phyloP scores from a whole-genome alignment of 345 rosid species.

The Conringia planisiliqua region DNA sequence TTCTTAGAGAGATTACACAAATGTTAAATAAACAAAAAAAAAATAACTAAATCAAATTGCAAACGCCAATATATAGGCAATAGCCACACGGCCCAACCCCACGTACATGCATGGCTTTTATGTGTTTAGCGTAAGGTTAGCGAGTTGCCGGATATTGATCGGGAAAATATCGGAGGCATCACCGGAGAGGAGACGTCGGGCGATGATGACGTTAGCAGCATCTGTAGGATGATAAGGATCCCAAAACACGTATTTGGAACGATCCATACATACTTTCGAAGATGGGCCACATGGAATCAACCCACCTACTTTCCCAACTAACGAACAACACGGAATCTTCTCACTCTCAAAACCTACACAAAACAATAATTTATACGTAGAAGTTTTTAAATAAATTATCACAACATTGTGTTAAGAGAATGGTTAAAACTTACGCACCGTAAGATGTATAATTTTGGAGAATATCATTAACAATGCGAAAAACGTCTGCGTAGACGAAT shows the following conservation, averaged over 20 bases:
- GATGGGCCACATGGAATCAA: conserved; percentile 45
- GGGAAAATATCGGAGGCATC: conserved; percentile 34
- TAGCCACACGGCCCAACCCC: neutral
- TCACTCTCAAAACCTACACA: conserved; percentile 57
- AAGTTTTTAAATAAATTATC: neutral
- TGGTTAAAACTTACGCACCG: conserved; percentile 27
- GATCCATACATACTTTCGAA: conserved; percentile 32
- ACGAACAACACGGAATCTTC: conserved; percentile 50
- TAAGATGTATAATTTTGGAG: conserved; percentile 47
- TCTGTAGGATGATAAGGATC: conserved; percentile 43
- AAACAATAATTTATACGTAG: neutral
- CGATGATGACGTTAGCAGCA: conserved; percentile 26
- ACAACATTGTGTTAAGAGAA: neutral
- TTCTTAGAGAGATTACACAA: neutral
- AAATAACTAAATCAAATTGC: neutral
- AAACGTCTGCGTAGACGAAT: conserved; percentile 52
- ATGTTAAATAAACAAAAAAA: neutral
- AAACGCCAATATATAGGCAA: neutral
- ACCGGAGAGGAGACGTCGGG: conserved; percentile 35
- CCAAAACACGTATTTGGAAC: conserved; percentile 40
- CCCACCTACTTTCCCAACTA: conserved; percentile 55
- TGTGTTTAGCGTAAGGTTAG: neutral
- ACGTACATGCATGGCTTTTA: neutral
- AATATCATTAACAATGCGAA: conserved; percentile 49
- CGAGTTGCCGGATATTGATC: conserved; percentile 39